These are phyloP conservation scores for Rachicladosporium sp. DNA, from an alignment of 2,329 filamentous ascomycete species.

Conservation along the genomic window DNA sequence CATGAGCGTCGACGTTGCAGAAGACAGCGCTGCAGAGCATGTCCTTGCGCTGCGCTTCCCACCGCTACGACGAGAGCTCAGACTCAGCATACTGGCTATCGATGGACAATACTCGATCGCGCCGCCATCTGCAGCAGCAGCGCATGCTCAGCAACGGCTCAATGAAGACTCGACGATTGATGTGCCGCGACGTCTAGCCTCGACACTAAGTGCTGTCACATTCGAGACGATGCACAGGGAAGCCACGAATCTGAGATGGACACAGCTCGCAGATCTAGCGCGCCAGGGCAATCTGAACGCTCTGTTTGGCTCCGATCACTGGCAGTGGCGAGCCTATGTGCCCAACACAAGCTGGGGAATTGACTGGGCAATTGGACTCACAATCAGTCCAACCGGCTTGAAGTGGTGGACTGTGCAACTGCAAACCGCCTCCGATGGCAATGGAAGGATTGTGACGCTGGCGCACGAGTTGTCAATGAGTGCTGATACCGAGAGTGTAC, in stretches of 20 bases:
- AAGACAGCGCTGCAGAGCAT: constrained; percentile 43
- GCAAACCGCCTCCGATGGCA: constrained; percentile 28
- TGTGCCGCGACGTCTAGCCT: constrained; percentile 46
- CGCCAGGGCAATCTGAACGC: constrained; percentile 44
- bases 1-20: constrained; percentile 24
- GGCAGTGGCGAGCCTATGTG: constrained; percentile 56
- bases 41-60: constrained; percentile 58
- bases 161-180: constrained; percentile 51
- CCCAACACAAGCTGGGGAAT: constrained; percentile 55
- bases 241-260: constrained; percentile 55
- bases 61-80: constrained; percentile 41
- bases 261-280: constrained; percentile 33
- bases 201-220: constrained; percentile 48
- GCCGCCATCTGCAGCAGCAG: constrained; percentile 35
- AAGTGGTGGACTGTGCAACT: constrained; percentile 65
- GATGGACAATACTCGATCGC: constrained; percentile 65
- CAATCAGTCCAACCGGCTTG: constrained; percentile 60
- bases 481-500: background rate
- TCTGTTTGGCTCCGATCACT: constrained; percentile 50
- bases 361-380: constrained; percentile 60
- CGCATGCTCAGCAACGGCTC: constrained; percentile 49
- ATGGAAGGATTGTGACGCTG: constrained; percentile 9
- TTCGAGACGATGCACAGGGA: constrained; percentile 50
- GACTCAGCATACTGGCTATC: constrained; percentile 59
- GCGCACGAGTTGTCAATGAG: constrained; percentile 8